These are phyloP conservation scores for Aspergillus tanneri DNA, from an alignment of 2,329 filamentous ascomycete genomes.

Conservation along the genomic window DNA sequence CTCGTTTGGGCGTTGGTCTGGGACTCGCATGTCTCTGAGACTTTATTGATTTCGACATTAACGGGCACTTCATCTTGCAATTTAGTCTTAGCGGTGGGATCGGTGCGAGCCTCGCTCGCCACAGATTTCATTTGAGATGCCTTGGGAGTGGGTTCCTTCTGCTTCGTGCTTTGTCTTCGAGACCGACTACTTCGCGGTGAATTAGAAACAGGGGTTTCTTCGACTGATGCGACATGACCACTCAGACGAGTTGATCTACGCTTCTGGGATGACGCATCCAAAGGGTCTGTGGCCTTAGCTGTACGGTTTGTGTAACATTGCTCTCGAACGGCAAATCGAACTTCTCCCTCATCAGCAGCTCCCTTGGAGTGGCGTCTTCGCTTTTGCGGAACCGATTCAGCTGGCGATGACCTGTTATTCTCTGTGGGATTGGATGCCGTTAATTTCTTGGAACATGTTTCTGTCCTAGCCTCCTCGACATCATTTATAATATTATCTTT, in stretches of 20 bases:
- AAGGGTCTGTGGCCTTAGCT: background rate
- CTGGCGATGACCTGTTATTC: conserved; percentile 16
- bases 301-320: background rate
- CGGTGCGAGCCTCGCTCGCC: background rate
- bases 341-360: background rate
- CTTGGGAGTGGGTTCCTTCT: conserved; percentile 11
- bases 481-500: conserved; percentile 14
- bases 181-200: conserved; percentile 19
- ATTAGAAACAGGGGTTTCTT: conserved; percentile 13
- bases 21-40: background rate
- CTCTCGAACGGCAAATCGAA: background rate
- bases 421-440: conserved; percentile 19
- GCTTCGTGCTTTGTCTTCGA: conserved; percentile 22
- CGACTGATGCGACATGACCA: conserved; percentile 17
- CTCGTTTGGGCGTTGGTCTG: background rate
- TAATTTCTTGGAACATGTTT: too few relatives aligned
- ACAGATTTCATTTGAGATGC: conserved; percentile 2
- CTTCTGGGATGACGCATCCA: conserved; percentile 26
- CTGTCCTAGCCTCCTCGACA: conserved; percentile 5
- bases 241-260: conserved; percentile 33
- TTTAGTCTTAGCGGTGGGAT: background rate
- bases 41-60: background rate
- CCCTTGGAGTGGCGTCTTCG: conserved; percentile 16
- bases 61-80: background rate
- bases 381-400: conserved; percentile 24